Percentiles rank a stretch among this genome's conserved stretches.
These are phyloP conservation scores for Colletotrichum neosansevieriae DNA, from an alignment of 2,329 filamentous ascomycete genomes.

Conservation along the genomic window DNA sequence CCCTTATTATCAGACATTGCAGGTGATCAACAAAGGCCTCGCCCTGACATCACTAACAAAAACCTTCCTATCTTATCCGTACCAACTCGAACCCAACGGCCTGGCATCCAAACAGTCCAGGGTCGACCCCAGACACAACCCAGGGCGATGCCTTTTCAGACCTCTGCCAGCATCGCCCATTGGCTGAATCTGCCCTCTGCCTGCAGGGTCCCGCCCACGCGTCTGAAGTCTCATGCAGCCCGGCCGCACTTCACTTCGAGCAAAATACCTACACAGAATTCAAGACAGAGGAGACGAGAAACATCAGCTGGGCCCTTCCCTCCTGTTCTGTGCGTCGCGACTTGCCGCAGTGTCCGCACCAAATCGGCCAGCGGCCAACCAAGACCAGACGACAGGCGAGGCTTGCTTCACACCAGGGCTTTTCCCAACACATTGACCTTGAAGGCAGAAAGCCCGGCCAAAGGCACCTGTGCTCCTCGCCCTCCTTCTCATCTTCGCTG, in stretches of 20 bases:
- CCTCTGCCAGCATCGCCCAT: constrained; percentile 23
- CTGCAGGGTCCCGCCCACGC: constrained; percentile 40
- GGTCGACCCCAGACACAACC: constrained; percentile 18
- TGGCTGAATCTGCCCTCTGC: constrained; percentile 24
- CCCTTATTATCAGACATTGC: constrained; percentile 16
- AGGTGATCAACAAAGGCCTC: constrained; percentile 12
- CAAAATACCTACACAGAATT: neutral
- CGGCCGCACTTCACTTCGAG: constrained; percentile 9
- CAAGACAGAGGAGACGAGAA: neutral
- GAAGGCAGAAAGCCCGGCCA: constrained; percentile 13
- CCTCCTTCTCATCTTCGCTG: neutral
- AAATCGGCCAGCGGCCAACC: neutral
- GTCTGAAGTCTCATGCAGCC: constrained; percentile 37
- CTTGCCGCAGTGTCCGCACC: constrained; percentile 24
- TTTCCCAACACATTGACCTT: constrained; percentile 8
- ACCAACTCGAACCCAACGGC: constrained; percentile 29
- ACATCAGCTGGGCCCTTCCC: neutral
- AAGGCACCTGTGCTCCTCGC: neutral
- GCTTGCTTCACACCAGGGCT: constrained; percentile 15
- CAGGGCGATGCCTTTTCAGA: constrained; percentile 26
- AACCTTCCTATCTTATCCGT: neutral
- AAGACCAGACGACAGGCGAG: constrained; percentile 29
- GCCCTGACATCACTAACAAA: constrained; percentile 33
- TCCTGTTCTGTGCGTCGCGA: constrained; percentile 36
- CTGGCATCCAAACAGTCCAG: constrained; percentile 34